Evolutionary conservation across 31 red algal species (phyloP), one percentile per base, ranked within the genome.

Genomic region (Endocladia muricata): DNA sequence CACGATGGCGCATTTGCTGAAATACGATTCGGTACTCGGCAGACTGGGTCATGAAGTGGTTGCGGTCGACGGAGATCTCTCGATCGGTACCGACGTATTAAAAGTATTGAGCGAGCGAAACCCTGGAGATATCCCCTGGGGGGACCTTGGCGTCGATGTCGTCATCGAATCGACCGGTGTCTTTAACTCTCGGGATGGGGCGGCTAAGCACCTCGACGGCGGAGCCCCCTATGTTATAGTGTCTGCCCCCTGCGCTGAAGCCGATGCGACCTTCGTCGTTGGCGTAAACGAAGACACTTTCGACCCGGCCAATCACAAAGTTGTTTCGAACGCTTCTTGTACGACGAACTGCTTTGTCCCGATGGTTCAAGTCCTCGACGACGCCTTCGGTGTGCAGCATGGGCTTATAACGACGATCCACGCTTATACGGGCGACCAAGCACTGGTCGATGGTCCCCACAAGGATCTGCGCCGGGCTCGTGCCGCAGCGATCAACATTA

Each of bases 261-360:
- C 84, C 38, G 86, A 58, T 28, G 40, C 60, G 11, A 94, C 87
- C 31, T 86, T 70, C 56, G 91, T 94, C 7, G 35, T 94, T 28
- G 91, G 91, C 30, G 88, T 94, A 17, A 94, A 94, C 29, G 36
- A 90, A 55, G 29, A 60, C 5, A 52, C 42, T 9, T 92, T 77
- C 41, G 72, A 79, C 37, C 63, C 63, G 25, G 54, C 35, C 39
- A 48, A 37, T 65, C n/a, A n/a, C n/a, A 85, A 54, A 33, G 48
- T 81, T 30, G 78, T 94, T 2, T 86, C 78, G 41, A 94, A 94
- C 80, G 91, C 91, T 8, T 94, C 91, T 31, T 94, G 91, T 56
- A 94, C 91, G 11, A 94, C 91, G 44, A 94, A 94, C 75, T 93
- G 91, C 56, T 70, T 94, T 55, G 91, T 87, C 33, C 91, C 91